Evolutionary conservation across 2,329 filamentous ascomycete genomes (phyloP).

Genomic region (Penicillium fuscoglaucum): DNA sequence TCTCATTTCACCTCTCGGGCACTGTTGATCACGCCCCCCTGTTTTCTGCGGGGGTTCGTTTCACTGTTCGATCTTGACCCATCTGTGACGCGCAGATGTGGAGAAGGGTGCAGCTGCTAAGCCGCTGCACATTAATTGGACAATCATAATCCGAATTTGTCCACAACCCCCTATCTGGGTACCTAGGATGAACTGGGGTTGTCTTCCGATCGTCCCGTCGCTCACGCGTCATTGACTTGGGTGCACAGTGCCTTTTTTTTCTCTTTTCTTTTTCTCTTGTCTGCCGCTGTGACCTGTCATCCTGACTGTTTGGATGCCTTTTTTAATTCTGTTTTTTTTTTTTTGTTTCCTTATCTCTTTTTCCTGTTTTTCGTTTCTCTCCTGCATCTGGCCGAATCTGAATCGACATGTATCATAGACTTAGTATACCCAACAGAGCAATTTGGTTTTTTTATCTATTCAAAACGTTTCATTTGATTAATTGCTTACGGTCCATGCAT

Average conservation of each 20-base stretch:
- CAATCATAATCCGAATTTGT: not conserved
- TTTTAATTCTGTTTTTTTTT: constrained; percentile 9
- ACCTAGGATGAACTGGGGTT: constrained; percentile 9
- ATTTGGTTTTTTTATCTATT: constrained; percentile 12
- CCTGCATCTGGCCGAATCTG: constrained; percentile 26
- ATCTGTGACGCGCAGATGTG: constrained; percentile 21
- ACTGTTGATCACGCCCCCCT: not conserved
- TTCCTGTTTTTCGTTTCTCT: constrained; percentile 14
- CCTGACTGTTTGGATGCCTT: constrained; percentile 17
- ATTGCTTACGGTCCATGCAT: constrained; percentile 14
- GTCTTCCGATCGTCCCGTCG: constrained; percentile 8
- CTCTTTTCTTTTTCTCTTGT: constrained; percentile 11
- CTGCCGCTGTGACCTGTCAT: constrained; percentile 18
- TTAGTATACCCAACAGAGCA: constrained; percentile 42
- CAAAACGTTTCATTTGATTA: constrained; percentile 5
- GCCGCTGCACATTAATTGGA: constrained; percentile 17
- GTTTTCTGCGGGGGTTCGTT: constrained; percentile 8
- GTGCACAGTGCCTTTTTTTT: constrained; percentile 4
- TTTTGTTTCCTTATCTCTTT: constrained; percentile 10
- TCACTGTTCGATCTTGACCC: constrained; percentile 6
- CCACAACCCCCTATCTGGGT: constrained; percentile 3
- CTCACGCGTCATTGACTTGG: constrained; percentile 13
- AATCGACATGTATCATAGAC: constrained; percentile 42
- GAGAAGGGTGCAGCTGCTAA: constrained; percentile 14
- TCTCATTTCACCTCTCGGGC: constrained; percentile 11